A percentile compares a stretch with the other conserved stretches of the same genome.
These are phyloP conservation scores for Vitis rupestris DNA, from an alignment of 164 flowering plant genomes.

Conservation along the genomic window DNA sequence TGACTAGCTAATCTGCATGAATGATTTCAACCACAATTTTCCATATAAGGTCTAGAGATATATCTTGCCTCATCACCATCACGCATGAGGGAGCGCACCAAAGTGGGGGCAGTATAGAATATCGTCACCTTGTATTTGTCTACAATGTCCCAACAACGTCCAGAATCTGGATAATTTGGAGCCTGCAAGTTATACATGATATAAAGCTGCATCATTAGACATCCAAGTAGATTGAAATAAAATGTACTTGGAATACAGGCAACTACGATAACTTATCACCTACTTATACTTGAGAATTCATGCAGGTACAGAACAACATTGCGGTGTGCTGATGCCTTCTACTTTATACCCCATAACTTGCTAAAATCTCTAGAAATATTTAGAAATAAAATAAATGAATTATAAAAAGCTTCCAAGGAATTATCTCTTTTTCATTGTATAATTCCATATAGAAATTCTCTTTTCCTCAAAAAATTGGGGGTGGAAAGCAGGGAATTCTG, in stretches of 20 bases:
- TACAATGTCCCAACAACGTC: slow-evolving; percentile 98
- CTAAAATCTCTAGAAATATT: no score
- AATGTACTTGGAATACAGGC: neutral
- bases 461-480: no score
- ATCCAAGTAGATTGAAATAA: slow-evolving; percentile 1
- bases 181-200: slow-evolving; percentile 53
- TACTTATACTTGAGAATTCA: no score
- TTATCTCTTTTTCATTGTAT: no score
- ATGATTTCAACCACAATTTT: neutral
- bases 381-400: no score
- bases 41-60: slow-evolving; percentile 9
- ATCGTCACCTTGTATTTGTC: slow-evolving; percentile 92
- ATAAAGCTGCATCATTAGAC: neutral
- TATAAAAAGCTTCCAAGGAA: no score
- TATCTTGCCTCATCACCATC: slow-evolving; percentile 82
- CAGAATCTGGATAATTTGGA: slow-evolving; percentile 92
- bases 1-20: neutral
- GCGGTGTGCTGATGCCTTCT: no score
- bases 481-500: no score
- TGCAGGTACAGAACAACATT: no score
- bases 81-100: slow-evolving; percentile 97
- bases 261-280: neutral
- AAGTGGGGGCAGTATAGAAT: slow-evolving; percentile 97
- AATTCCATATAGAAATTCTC: no score
- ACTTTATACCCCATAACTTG: no score